phyloP scores from a whole-genome alignment of 768 basidiomycete species.

The Chiua virens region DNA sequence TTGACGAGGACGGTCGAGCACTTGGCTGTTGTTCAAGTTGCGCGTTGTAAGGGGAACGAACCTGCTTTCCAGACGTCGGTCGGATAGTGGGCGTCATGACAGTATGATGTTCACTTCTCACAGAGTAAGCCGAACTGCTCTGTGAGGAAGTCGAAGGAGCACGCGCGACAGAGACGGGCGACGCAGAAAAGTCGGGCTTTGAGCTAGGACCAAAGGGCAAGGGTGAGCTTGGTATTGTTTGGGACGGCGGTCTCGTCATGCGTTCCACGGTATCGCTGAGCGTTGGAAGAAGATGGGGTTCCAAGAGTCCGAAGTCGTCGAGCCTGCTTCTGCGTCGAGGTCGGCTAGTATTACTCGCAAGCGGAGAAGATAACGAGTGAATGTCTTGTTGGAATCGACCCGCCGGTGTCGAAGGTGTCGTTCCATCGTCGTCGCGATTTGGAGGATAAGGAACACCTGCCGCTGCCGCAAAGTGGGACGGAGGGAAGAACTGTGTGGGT shows the following conservation, averaged over 20 bases:
- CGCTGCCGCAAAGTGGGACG: conserved; percentile 56
- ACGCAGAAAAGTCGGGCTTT: not conserved
- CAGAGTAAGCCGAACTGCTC: conserved; percentile 13
- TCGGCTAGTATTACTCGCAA: not conserved
- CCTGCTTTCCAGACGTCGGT: conserved; percentile 2
- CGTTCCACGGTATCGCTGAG: conserved; percentile 70
- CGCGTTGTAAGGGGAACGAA: conserved; percentile 10
- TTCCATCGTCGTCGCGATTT: conserved; percentile 4
- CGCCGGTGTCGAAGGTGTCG: not conserved
- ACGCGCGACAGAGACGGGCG: conserved; percentile 10
- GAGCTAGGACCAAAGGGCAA: conserved; percentile 3
- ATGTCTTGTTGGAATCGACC: conserved; percentile 1
- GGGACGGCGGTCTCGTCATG: conserved; percentile 62
- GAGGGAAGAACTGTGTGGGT: conserved; percentile 47
- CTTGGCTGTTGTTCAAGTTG: conserved; percentile 18
- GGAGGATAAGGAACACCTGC: conserved; percentile 36
- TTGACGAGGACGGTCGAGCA: conserved; percentile 23
- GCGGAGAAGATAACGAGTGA: conserved; percentile 8
- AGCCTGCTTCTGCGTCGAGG: conserved; percentile 41
- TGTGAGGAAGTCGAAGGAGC: conserved; percentile 21
- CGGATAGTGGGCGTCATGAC: not conserved
- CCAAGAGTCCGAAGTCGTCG: conserved; percentile 56
- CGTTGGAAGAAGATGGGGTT: conserved; percentile 66
- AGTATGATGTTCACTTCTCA: not conserved
- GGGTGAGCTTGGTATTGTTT: conserved; percentile 15